Percentiles rank a stretch among this genome's conserved stretches.
Evolutionary conservation across 257 asterid species (phyloP).

Genomic region (Salvia miltiorrhiza): DNA sequence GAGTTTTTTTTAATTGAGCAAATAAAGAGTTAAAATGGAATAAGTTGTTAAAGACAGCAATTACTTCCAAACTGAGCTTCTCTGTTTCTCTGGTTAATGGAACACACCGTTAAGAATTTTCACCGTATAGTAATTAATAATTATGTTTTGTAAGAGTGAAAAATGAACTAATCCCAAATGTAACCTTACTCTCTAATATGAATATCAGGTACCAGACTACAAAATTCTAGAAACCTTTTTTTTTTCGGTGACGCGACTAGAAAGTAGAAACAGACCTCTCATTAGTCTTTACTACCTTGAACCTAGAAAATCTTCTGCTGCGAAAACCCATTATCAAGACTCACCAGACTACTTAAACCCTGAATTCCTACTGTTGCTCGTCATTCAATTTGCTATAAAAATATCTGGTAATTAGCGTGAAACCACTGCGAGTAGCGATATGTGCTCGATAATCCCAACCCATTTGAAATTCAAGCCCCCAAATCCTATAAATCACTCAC

Average conservation of each 20-base stretch:
- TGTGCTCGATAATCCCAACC: slow-evolving; percentile 43
- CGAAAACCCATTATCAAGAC: neutral
- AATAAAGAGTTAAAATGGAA: neutral
- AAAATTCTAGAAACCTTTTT: slow-evolving; percentile 11
- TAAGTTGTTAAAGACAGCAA: too few species aligned
- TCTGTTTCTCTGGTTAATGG: too few species aligned
- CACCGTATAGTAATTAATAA: too few species aligned
- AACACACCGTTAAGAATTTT: neutral
- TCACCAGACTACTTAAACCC: neutral
- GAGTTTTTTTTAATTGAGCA: neutral
- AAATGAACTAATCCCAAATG: too few species aligned
- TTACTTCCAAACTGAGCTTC: too few species aligned
- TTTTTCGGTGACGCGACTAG: neutral
- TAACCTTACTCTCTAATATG: too few species aligned
- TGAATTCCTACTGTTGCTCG: neutral
- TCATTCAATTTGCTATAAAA: neutral
- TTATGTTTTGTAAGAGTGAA: neutral
- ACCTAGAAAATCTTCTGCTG: slow-evolving; percentile 3
- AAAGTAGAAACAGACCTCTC: neutral
- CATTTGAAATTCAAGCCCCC: slow-evolving; percentile 50
- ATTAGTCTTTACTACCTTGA: neutral
- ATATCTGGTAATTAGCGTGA: neutral
- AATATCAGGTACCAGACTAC: neutral
- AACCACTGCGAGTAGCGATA: neutral
- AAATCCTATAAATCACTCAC: slow-evolving; percentile 19